Base-by-base conservation (phyloP, 495 filamentous ascomycete genomes). In the Durotheca rogersii region DNA sequence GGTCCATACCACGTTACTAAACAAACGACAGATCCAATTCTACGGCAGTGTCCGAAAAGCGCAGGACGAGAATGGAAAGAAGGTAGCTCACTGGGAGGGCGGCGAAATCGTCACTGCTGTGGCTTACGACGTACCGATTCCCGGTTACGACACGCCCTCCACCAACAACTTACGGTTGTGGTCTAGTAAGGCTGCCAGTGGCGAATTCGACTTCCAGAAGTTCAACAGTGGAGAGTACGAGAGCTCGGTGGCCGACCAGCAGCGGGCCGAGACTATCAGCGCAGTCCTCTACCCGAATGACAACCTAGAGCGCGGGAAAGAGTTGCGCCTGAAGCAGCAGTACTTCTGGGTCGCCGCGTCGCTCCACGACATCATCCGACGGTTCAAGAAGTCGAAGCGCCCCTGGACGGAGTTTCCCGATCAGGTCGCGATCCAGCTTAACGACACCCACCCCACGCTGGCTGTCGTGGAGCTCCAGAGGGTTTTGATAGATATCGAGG, bases 291-390 rank as follows among this genome's bases (percentile, higher is more conserved):
- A 98, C 60, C 93, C 93, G 4, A 98, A 98, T 64, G 93, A 98
- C 66, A 97, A 95, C 66, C 79, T 98, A 20, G 92, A 96, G 46
- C 85, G 88, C 51, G 93, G 93, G 41, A 98, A 98, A 70, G 93
- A 98, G 71, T 85, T 98, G 46, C 87, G 93, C 43, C 74, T 98
- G 63, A 98, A 97, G 79, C 93, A 98, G 66, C 93, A 98, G 68
- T 98, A 98, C 77, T 98, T 98, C 75, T 98, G 93, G 93, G 95
- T 95, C 70, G 91, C 93, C 40, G 93, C 93, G 5, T 97, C 94
- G 11, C 76, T 98, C 4, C 89, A 84, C 64, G 93, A 98, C 61
- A 97, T 98, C 71, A 85, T 98, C 40, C 87, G 93, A 17, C 83
- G 93, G 34, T 98, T 97, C 81, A 97, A 96, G 78, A 98, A 98